Evolutionary conservation across 129 eudicot species (phyloP).

Genomic region (Tanacetum coccineum): DNA sequence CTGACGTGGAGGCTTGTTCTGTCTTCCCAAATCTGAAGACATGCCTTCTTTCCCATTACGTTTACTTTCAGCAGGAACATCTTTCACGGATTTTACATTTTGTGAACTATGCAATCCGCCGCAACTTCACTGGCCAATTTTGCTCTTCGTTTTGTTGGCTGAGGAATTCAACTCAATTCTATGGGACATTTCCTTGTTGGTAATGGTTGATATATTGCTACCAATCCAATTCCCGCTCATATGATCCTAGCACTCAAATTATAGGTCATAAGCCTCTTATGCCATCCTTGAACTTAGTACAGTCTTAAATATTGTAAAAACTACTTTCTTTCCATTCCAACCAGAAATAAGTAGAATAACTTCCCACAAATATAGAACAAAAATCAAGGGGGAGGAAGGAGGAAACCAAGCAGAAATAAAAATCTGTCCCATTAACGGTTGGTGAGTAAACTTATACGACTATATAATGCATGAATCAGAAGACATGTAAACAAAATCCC

Average conservation of each 20-base stretch:
- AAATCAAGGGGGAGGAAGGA: too few relatives aligned
- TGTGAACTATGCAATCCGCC: constrained; percentile 26
- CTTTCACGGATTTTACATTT: constrained; percentile 29
- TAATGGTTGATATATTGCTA: constrained; percentile 44
- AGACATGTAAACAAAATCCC: not conserved
- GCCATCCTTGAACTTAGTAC: not conserved
- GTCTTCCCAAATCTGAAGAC: constrained; percentile 29
- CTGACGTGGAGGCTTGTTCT: constrained; percentile 23
- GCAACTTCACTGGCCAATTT: constrained; percentile 21
- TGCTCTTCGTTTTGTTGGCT: constrained; percentile 26
- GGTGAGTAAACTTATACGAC: too few relatives aligned
- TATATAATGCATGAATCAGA: too few relatives aligned
- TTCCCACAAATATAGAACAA: constrained; percentile 10
- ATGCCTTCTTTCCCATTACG: constrained; percentile 20
- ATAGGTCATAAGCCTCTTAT: not conserved
- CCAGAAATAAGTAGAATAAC: constrained; percentile 1
- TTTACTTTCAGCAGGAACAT: constrained; percentile 29
- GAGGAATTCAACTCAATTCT: constrained; percentile 51
- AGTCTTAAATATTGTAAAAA: not conserved
- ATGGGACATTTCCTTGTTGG: constrained; percentile 70
- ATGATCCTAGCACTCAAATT: constrained; percentile 39
- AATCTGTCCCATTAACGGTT: not conserved
- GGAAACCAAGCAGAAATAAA: constrained; percentile 8
- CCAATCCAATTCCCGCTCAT: constrained; percentile 51
- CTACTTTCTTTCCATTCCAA: not conserved